These are phyloP conservation scores for Diaporthe batatas DNA, from an alignment of 2,329 filamentous ascomycete genomes.

Conservation along the genomic window DNA sequence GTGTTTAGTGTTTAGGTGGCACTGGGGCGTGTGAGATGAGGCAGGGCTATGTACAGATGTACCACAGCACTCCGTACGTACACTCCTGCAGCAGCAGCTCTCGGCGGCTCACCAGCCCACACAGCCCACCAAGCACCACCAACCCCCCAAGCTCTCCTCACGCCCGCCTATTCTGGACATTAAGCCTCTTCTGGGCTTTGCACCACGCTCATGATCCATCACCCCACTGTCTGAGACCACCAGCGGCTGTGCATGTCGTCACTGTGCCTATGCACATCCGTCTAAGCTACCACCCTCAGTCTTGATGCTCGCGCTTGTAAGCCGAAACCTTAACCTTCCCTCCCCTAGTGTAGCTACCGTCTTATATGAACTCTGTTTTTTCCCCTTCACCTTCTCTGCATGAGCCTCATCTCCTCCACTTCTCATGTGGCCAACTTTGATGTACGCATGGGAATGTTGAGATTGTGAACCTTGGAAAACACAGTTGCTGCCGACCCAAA, in stretches of 20 bases:
- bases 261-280: conserved; percentile 20
- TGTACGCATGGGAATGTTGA: not conserved
- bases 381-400: not conserved
- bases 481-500: not conserved
- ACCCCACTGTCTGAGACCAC: conserved; percentile 37
- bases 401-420: not conserved
- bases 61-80: not conserved
- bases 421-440: not conserved
- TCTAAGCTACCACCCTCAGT: conserved; percentile 9
- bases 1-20: not conserved
- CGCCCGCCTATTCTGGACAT: not conserved
- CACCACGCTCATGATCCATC: conserved; percentile 13
- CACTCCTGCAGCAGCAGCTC: not conserved
- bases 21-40: not conserved
- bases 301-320: conserved; percentile 26
- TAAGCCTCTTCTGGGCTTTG: not conserved
- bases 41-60: not conserved
- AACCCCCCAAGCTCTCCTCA: not conserved
- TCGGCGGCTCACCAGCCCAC: conserved; percentile 8
- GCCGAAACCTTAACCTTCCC: not conserved
- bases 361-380: conserved; percentile 28
- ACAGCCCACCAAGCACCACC: not conserved
- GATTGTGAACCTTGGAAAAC: not conserved
- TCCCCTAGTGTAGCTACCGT: not conserved
- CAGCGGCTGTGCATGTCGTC: conserved; percentile 39